phyloP scores from a whole-genome alignment of 1,139 yeast species.

The Blastobotrys buckinghamii region DNA sequence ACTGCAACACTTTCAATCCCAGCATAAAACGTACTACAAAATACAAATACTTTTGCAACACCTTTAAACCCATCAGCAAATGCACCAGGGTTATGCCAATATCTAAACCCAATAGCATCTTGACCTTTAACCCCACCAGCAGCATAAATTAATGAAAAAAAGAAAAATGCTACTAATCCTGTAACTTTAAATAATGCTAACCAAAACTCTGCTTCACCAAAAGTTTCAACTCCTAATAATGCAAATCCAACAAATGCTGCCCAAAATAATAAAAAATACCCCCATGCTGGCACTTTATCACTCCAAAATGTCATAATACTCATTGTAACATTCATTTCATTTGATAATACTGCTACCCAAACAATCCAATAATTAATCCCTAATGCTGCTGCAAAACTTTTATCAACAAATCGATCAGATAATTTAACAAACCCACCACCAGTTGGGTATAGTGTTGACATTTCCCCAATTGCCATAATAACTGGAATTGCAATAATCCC shows the following conservation, averaged over 20 bases:
- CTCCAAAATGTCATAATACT: slow-evolving; percentile 55
- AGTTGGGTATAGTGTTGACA: slow-evolving; percentile 73
- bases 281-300: slow-evolving; percentile 55
- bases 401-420: slow-evolving; percentile 62
- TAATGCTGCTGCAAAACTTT: slow-evolving; percentile 53
- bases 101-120: slow-evolving; percentile 56
- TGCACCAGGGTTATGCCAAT: slow-evolving; percentile 62
- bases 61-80: slow-evolving; percentile 70
- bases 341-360: slow-evolving; percentile 56
- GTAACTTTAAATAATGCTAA: slow-evolving; percentile 51
- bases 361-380: slow-evolving; percentile 64
- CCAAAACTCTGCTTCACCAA: slow-evolving; percentile 64
- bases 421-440: slow-evolving; percentile 74
- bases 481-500: slow-evolving; percentile 42
- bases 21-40: slow-evolving; percentile 83
- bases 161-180: slow-evolving; percentile 58
- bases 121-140: slow-evolving; percentile 64
- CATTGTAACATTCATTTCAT: slow-evolving; percentile 53
- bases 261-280: slow-evolving; percentile 58
- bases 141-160: slow-evolving; percentile 54
- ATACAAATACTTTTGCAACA: slow-evolving; percentile 69
- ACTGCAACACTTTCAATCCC: slow-evolving; percentile 79
- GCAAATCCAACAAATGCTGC: slow-evolving; percentile 78
- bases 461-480: slow-evolving; percentile 62
- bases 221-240: slow-evolving; percentile 62